Base-by-base conservation (phyloP, 2,329 filamentous ascomycete species). In the Dothideomycetes sp. region DNA sequence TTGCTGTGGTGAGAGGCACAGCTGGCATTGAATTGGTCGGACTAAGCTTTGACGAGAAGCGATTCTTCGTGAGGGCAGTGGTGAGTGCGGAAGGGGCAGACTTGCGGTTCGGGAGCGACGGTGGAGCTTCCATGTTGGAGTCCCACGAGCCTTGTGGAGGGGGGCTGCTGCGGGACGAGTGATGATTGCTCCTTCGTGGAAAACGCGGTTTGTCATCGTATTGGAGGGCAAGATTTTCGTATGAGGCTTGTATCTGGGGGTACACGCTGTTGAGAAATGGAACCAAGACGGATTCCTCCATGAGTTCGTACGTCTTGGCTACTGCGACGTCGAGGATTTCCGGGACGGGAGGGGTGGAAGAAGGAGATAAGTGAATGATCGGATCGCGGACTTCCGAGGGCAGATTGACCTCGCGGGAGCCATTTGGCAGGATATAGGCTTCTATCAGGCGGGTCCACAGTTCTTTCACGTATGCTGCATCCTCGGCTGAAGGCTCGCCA, bases 221-320 rank as follows among this genome's bases (percentile, higher is more conserved):
- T 41, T 60, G 60, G 37, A 58, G 57, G 11, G 60, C 60, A 15
- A 42, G 34, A 34, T 31, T 53, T 45, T 56, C 49, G 56, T 62
- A 50, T 52, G 62, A 50, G 55, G 22, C 7, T 27, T 27, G 22
- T 65, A 63, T 33, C n/a, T 69, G 65, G 1, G 67, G 63, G 43
- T 68, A 69, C 35, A 70, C 64, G 46, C 69, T 74, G 60, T 94
- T 89, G 39, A 96, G 71, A 56, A 96, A 98, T 0, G 89, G 88
- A 1, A 94, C 79, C 37, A 96, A 70, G 1, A 96, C 84, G 3
- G 88, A 95, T 58, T 96, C 91, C 52, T 94, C 93, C 88, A 98
- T 96, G 41, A 98, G 69, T 51, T 96, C 91, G 59, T 89, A 88
- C 31, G 95, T 84, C 45, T 94, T 93, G 45, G 75, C 74, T 17